Evolutionary conservation across 108 stramenopile species (phyloP), one percentile per base, ranked within the genome.

Genomic region (Stephanodiscus triporus): DNA sequence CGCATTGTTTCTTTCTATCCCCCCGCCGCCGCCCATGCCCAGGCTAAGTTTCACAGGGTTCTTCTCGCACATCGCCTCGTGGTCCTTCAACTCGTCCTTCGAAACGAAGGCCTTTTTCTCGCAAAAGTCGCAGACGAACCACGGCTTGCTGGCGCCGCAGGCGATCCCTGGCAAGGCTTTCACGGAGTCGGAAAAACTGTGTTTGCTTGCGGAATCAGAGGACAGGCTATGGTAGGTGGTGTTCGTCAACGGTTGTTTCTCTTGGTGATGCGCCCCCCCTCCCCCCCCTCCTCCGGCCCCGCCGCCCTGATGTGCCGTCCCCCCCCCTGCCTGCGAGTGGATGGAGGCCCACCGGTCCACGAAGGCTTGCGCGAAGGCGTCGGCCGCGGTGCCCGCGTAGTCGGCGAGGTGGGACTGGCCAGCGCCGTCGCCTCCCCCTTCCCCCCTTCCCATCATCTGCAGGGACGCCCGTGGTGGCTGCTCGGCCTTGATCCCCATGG

Each of bases 331-430:
- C 32, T 34, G 56, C 24, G 23, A 27, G 19, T 43, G 69, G n/a
- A 66, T 45, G 32, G 64, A 50, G 30, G 78, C 78, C 49, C 65
- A 79, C 43, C 78, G 78, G 55, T 79, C 78, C 16, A 79, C 78
- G 59, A 79, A 79, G 9, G 78, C 71, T 36, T 79, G 78, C 22
- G 78, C 78, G 22, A 72, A 79, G 20, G 78, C 72, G 54, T 79
- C 71, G 36, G 71, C 77, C 1, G 77, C 36, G 4, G 78, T 54
- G 0, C 77, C 77, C 8, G 64, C 77, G 20, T 66, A 72, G 26
- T 68, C 63, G 45, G 78, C 78, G 65, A 79, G 56, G 40, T 45
- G 43, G 43, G 43, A 16, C 14, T 16, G 14, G 14, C 43, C 14
- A 16, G 14, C 43, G 43, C 43, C 42, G n/a, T n/a, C 32, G 17